Evolutionary conservation across 2,329 filamentous ascomycete genomes (phyloP).

Genomic region (Cucurbitaria berberidis): DNA sequence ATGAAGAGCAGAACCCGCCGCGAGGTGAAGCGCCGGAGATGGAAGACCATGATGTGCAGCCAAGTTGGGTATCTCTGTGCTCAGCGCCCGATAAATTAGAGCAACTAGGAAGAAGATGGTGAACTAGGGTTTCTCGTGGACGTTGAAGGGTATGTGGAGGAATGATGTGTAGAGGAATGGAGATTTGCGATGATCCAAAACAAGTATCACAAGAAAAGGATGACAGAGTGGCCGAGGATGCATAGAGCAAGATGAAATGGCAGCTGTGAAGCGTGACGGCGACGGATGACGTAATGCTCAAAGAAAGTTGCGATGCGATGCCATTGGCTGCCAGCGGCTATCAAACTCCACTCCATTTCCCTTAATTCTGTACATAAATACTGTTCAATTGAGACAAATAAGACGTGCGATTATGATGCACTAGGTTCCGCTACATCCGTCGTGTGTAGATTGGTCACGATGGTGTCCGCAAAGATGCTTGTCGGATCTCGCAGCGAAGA

Average conservation of each 20-base stretch:
- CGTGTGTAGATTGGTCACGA: no score
- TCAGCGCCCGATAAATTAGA: not conserved
- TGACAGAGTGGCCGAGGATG: slow-evolving; percentile 15
- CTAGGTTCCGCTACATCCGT: no score
- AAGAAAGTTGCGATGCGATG: not conserved
- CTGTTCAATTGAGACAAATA: no score
- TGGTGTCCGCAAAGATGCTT: slow-evolving; percentile 1
- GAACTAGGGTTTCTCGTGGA: not conserved
- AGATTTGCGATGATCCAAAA: not conserved
- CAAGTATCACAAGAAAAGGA: not conserved
- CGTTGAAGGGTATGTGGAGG: not conserved
- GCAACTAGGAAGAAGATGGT: not conserved
- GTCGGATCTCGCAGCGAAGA: no score
- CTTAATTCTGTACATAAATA: not conserved
- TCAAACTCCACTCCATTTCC: not conserved
- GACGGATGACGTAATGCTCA: slow-evolving; percentile 23
- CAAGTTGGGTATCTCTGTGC: not conserved
- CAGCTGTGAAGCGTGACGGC: not conserved
- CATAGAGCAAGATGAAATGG: slow-evolving; percentile 3
- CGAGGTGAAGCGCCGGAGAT: slow-evolving; percentile 28
- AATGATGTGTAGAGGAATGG: not conserved
- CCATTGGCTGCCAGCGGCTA: not conserved
- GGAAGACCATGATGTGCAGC: slow-evolving; percentile 26
- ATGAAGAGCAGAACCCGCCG: slow-evolving; percentile 33
- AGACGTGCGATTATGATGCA: no score